Percentiles rank a stretch among this genome's conserved stretches.
phyloP scores from a whole-genome alignment of 495 filamentous ascomycete genomes.

The Cenococcum geophilum region DNA sequence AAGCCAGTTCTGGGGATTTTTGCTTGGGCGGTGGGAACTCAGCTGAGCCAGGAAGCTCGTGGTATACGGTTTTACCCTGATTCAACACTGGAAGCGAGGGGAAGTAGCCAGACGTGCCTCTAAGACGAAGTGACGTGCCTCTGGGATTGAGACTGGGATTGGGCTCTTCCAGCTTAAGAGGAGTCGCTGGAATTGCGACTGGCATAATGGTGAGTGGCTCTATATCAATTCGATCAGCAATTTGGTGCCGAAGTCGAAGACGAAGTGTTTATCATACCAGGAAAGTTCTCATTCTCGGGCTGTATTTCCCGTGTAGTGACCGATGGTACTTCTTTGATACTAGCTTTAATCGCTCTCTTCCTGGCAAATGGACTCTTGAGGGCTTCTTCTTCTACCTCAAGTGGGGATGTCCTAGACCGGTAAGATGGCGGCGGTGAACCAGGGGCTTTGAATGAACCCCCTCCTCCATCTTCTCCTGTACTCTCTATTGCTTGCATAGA shows the following conservation, averaged over 20 bases:
- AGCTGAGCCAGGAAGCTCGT: conserved; percentile 2
- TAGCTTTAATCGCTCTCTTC: not conserved
- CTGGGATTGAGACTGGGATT: not conserved
- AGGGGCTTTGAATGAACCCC: not conserved
- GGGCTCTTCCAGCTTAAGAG: not conserved
- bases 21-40: not conserved
- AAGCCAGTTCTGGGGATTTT: not conserved
- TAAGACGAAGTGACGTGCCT: not conserved
- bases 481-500: conserved; percentile 22
- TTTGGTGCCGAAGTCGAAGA: no score
- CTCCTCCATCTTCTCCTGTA: not conserved
- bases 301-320: not conserved
- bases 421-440: not conserved
- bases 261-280: not conserved
- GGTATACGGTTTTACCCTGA: not conserved
- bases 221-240: not conserved
- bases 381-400: not conserved
- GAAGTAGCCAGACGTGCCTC: conserved; percentile 3
- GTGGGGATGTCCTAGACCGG: not conserved
- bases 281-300: not conserved
- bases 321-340: not conserved
- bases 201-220: not conserved
- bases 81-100: not conserved
- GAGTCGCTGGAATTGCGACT: not conserved
- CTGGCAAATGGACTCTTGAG: not conserved